Evolutionary conservation across 2,329 filamentous ascomycete genomes (phyloP).

Genomic region (Xylaria sp.): DNA sequence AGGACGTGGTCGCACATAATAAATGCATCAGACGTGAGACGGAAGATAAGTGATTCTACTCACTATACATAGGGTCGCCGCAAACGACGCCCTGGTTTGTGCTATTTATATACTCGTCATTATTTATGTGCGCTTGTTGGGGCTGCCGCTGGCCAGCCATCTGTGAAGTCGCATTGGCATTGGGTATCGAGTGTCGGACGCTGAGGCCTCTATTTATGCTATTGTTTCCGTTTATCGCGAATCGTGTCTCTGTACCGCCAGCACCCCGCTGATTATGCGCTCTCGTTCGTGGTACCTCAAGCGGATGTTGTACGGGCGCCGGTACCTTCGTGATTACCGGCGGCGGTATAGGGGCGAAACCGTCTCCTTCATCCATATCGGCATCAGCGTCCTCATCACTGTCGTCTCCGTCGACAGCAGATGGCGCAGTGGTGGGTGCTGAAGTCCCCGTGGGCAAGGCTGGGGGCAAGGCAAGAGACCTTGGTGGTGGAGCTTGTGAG

Average conservation of each 20-base stretch:
- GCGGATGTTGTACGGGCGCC: slow-evolving; percentile 41
- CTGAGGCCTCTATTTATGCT: slow-evolving; percentile 47
- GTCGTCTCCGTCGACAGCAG: slow-evolving; percentile 49
- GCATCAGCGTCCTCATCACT: slow-evolving; percentile 52
- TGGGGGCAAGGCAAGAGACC: slow-evolving; percentile 30
- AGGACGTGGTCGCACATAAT: too few relatives aligned
- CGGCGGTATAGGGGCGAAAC: slow-evolving; percentile 57
- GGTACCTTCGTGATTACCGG: slow-evolving; percentile 45
- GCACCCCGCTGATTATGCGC: slow-evolving; percentile 44
- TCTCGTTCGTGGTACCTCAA: slow-evolving; percentile 52
- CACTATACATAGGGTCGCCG: slow-evolving; percentile 55
- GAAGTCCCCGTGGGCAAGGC: slow-evolving; percentile 27
- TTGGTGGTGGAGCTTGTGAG: slow-evolving; percentile 32
- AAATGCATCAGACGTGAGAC: too few relatives aligned
- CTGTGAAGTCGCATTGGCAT: slow-evolving; percentile 50
- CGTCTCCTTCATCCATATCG: slow-evolving; percentile 65
- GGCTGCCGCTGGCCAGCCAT: slow-evolving; percentile 43
- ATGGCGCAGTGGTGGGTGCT: slow-evolving; percentile 29
- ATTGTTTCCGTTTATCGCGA: slow-evolving; percentile 50
- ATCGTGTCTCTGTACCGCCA: slow-evolving; percentile 44
- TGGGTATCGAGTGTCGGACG: slow-evolving; percentile 53
- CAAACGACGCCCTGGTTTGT: slow-evolving; percentile 52
- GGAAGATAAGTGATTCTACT: slow-evolving; percentile 9
- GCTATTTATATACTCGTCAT: slow-evolving; percentile 49
- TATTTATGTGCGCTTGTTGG: slow-evolving; percentile 44